These are phyloP conservation scores for Brasilioporus rufonigricans DNA, from an alignment of 768 basidiomycete species.

Conservation along the genomic window DNA sequence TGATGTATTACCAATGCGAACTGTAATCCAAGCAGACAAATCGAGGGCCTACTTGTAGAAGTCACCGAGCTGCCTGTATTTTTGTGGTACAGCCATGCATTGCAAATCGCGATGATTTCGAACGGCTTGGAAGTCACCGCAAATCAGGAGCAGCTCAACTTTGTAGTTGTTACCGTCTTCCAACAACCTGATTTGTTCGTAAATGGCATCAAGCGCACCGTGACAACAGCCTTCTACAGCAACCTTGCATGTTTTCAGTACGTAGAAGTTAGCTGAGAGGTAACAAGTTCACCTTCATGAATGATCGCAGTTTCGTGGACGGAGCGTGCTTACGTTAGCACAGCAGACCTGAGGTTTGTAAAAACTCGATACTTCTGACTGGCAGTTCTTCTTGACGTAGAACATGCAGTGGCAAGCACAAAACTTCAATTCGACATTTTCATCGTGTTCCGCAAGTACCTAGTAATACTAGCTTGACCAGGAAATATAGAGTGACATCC, in stretches of 20 bases:
- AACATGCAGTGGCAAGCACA: too few species aligned
- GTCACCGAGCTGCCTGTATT: constrained; percentile 80
- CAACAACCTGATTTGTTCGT: constrained; percentile 61
- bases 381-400: too few species aligned
- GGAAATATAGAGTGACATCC: too few species aligned
- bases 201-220: constrained; percentile 88
- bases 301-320: too few species aligned
- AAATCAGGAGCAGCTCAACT: constrained; percentile 85
- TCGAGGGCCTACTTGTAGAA: constrained; percentile 64
- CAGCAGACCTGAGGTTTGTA: too few species aligned
- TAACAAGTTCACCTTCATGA: constrained; percentile 24
- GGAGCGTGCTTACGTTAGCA: too few species aligned
- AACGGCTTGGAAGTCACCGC: constrained; percentile 95
- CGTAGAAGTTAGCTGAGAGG: not conserved
- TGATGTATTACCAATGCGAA: not conserved
- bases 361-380: too few species aligned
- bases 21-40: not conserved
- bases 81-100: constrained; percentile 88
- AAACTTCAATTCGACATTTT: too few species aligned
- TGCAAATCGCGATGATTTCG: constrained; percentile 82
- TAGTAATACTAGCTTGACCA: too few species aligned
- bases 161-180: constrained; percentile 61
- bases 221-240: constrained; percentile 96
- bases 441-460: too few species aligned
- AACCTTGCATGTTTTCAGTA: constrained; percentile 45